These are phyloP conservation scores for Phytophthora idaei DNA, from an alignment of 352 stramenopile genomes.

Conservation along the genomic window DNA sequence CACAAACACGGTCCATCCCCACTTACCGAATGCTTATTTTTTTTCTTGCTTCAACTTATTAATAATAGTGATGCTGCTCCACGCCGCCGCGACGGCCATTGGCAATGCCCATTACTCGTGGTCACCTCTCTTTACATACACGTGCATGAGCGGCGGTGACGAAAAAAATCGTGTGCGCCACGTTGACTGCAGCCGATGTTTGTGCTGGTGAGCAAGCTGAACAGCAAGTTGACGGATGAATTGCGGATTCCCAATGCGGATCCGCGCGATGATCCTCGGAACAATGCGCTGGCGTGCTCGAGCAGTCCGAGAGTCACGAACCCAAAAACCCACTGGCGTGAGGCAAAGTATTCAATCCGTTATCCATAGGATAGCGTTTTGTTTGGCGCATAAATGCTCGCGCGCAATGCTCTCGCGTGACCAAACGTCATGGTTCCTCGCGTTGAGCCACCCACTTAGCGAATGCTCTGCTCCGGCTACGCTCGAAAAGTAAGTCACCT, in stretches of 20 bases:
- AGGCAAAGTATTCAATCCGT: neutral
- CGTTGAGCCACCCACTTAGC: conserved; percentile 10
- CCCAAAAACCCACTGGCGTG: conserved; percentile 1
- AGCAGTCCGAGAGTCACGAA: neutral
- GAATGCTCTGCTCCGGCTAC: conserved; percentile 23
- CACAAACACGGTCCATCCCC: conserved; percentile 33
- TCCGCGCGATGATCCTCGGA: neutral
- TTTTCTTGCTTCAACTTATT: conserved; percentile 4
- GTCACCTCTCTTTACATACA: too few relatives aligned
- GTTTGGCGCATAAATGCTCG: conserved; percentile 9
- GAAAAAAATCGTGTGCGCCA: neutral
- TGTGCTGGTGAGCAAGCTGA: neutral
- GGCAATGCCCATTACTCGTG: too few relatives aligned
- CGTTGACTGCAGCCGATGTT: neutral
- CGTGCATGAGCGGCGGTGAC: neutral
- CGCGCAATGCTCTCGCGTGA: conserved; percentile 2
- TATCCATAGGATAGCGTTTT: neutral
- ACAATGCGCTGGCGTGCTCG: conserved; percentile 10
- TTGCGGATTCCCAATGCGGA: neutral
- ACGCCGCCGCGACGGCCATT: too few relatives aligned
- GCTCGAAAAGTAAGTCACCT: conserved; percentile 21
- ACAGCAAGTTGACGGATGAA: neutral
- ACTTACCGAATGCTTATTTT: conserved; percentile 5
- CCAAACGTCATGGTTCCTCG: neutral
- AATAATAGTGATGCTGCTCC: too few relatives aligned